phyloP scores from a whole-genome alignment of 345 rosid genomes.

The Eucalyptus dawsonii region DNA sequence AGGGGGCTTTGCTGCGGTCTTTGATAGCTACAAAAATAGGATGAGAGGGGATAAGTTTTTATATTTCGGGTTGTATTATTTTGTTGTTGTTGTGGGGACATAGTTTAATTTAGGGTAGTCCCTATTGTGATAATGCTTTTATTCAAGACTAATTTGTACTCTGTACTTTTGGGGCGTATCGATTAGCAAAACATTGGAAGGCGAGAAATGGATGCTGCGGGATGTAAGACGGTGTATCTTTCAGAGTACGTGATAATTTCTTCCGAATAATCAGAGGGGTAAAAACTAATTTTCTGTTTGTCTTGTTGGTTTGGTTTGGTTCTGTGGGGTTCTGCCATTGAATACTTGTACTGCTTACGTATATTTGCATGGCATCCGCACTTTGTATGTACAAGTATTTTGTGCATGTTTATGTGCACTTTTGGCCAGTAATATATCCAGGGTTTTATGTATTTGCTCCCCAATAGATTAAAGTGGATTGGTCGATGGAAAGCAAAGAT shows the following conservation, averaged over 20 bases:
- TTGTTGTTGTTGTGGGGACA: not conserved
- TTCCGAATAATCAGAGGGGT: not conserved
- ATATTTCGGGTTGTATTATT: not conserved
- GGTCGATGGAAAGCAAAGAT: not conserved
- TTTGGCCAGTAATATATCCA: not conserved
- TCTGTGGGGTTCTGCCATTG: not conserved
- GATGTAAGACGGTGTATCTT: constrained; percentile 66
- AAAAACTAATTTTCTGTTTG: not conserved
- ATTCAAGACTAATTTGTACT: not conserved
- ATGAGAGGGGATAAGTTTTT: not conserved
- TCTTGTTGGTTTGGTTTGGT: not conserved
- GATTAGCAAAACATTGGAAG: constrained; percentile 54
- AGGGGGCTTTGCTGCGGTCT: not conserved
- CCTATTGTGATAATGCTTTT: not conserved
- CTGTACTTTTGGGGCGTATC: not conserved
- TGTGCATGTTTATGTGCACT: not conserved
- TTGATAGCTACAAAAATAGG: not conserved
- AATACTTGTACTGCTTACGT: not conserved
- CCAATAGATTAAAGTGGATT: not conserved
- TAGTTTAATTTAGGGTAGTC: not conserved
- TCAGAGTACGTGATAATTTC: constrained; percentile 54
- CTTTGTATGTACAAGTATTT: not conserved
- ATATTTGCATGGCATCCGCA: not conserved
- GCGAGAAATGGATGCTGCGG: constrained; percentile 72
- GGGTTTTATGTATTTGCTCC: not conserved